Evolutionary conservation across 805 yeast genomes (phyloP), one percentile per base, ranked within the genome.

Genomic region (Clavispora vitiphila): DNA sequence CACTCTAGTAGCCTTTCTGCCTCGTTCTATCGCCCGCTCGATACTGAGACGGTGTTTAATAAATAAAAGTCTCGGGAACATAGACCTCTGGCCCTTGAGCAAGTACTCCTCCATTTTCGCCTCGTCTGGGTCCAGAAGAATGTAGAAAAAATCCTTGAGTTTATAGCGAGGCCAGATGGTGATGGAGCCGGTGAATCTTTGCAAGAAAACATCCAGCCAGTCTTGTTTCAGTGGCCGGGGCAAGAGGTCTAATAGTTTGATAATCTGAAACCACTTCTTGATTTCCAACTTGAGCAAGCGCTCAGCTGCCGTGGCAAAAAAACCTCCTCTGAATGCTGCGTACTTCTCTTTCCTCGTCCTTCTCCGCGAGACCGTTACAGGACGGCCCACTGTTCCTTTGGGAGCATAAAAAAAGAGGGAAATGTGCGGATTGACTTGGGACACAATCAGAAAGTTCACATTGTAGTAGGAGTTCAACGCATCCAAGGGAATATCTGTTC

Each of bases 371-470:
- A 76, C 63, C 1, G 83, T 73, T 18, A 86, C 86, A 0, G 95
- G 95, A 42, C 83, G 69, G 0, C 95, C 95, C 14, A 85, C 85
- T 2, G 86, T 80, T 1, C 95, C 95, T 50, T 81, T 74, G 19
- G 91, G 88, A 7, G 88, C 84, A 56, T 77, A 85, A 53, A 81
- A 82, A 62, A 86, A 85, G 16, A 86, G 65, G 35, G 84, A 74
- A 24, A 85, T 82, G 58, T 85, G 95, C 1, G 95, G 93, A 57
- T 86, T 85, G 7, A 85, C 91, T 63, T 85, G 95, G 15, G 88
- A 80, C 15, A 86, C 93, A 31, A 85, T 71, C 7, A 87, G 73
- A 57, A 83, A 86, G 56, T 79, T 84, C 26, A 81, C 88, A 52
- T 86, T 84, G 60, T 80, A 85, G 61, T 81, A 82, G 8, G 83